Evolutionary conservation across 257 asterid species (phyloP).

Genomic region (Ilex aquifolium): DNA sequence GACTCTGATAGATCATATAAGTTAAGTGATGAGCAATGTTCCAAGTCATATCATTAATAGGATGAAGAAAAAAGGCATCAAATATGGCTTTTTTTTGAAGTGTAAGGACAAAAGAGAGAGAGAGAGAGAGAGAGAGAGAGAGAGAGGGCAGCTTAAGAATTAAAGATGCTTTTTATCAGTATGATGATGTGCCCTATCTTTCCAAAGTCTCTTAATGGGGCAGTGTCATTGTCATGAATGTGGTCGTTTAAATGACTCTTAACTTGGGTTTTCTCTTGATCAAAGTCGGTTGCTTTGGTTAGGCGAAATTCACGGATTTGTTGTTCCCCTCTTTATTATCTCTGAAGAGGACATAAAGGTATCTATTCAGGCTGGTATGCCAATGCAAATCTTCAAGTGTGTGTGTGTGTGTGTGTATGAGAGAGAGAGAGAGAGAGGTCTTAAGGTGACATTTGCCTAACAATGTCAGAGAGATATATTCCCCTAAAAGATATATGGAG

Average conservation of each 20-base stretch:
- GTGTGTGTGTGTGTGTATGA: too few species aligned
- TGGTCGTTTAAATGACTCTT: constrained; percentile 15
- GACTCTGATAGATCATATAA: neutral
- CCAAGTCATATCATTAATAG: constrained; percentile 13
- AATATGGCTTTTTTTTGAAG: constrained; percentile 13
- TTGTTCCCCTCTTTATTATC: constrained; percentile 20
- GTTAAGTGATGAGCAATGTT: constrained; percentile 6
- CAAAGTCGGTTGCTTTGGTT: constrained; percentile 28
- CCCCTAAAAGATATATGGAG: constrained; percentile 2
- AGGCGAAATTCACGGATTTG: constrained; percentile 48
- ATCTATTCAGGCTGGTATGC: neutral
- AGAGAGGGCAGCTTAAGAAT: constrained; percentile 8
- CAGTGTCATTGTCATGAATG: constrained; percentile 34
- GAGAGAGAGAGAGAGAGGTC: neutral
- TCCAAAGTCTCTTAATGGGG: constrained; percentile 21
- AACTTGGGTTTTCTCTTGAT: constrained; percentile 19
- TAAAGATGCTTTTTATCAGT: constrained; percentile 15
- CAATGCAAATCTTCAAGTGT: neutral
- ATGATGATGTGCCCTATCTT: constrained; percentile 9
- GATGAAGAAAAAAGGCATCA: constrained; percentile 17
- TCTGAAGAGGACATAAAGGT: constrained; percentile 17
- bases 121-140: constrained; percentile 10
- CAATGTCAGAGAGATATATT: constrained; percentile 5
- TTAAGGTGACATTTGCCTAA: constrained; percentile 41
- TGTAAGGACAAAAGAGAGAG: constrained; percentile 6